These are phyloP conservation scores for Capronia coronata DNA, from an alignment of 2,329 filamentous ascomycete species.

Conservation along the genomic window DNA sequence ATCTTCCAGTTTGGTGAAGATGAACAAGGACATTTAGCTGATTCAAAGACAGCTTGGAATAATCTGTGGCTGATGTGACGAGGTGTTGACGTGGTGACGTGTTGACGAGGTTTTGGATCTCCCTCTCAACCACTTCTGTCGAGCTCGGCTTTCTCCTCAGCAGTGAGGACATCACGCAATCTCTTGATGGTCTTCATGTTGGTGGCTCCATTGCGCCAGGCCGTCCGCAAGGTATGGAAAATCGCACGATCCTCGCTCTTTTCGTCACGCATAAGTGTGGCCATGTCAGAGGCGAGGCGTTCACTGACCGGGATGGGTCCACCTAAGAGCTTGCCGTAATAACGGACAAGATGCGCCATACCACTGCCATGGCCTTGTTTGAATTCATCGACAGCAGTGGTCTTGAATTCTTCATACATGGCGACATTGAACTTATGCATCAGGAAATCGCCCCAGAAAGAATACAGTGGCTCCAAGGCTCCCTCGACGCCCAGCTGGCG, in stretches of 20 bases:
- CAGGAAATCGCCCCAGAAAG: constrained; percentile 69
- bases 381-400: constrained; percentile 60
- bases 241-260: constrained; percentile 38
- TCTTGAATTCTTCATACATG: constrained; percentile 71
- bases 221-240: constrained; percentile 47
- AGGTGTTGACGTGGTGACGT: neutral
- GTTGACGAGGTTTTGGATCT: neutral
- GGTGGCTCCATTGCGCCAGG: constrained; percentile 50
- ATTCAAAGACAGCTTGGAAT: constrained; percentile 6
- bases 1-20: constrained; percentile 9
- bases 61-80: too few species aligned
- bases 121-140: constrained; percentile 22
- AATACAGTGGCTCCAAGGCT: constrained; percentile 50
- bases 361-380: constrained; percentile 49
- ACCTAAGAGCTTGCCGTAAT: constrained; percentile 55
- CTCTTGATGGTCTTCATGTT: constrained; percentile 53
- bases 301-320: constrained; percentile 48
- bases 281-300: constrained; percentile 50
- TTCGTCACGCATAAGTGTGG: constrained; percentile 49
- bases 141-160: constrained; percentile 47
- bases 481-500: constrained; percentile 37
- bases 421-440: constrained; percentile 64
- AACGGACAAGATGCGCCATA: constrained; percentile 57
- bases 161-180: constrained; percentile 48
- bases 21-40: constrained; percentile 11